Percentiles rank a stretch among this genome's conserved stretches.
Conservation (phyloP, 495 filamentous ascomycete species). For the Podospora tetraspora region DNA sequence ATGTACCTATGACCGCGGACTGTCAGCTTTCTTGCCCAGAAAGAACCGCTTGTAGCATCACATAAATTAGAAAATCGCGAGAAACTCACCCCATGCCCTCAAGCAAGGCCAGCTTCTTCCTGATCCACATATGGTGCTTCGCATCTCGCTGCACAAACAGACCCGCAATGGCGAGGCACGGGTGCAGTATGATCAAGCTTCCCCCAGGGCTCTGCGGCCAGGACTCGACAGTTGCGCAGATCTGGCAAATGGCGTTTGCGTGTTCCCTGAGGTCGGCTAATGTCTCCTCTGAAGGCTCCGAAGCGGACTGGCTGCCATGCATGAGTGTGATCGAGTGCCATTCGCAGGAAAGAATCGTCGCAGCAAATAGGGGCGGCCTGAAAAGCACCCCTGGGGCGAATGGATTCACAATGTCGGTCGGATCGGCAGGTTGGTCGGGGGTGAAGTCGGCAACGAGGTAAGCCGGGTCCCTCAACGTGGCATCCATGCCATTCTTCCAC, state of each 20-base stretch:
- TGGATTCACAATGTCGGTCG: conserved; percentile 66
- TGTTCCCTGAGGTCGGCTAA: conserved; percentile 51
- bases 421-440: conserved; percentile 43
- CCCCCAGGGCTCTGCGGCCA: conserved; percentile 69
- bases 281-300: conserved; percentile 46
- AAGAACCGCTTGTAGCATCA: neutral
- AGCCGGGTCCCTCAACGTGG: conserved; percentile 51
- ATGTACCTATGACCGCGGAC: conserved; percentile 59
- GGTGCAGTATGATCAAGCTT: conserved; percentile 64
- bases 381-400: conserved; percentile 63
- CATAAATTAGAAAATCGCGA: neutral
- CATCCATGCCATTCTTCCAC: conserved; percentile 55
- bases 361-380: conserved; percentile 59
- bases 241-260: conserved; percentile 64
- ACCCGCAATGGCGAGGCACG: conserved; percentile 66
- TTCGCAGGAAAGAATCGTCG: conserved; percentile 70
- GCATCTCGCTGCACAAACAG: conserved; percentile 72
- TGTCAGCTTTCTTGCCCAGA: conserved; percentile 16
- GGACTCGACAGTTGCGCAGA: conserved; percentile 69
- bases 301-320: conserved; percentile 67
- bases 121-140: conserved; percentile 75
- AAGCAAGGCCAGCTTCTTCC: conserved; percentile 69
- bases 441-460: conserved; percentile 56
- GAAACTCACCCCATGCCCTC: conserved; percentile 75
- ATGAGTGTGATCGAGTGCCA: conserved; percentile 73